Evolutionary conservation across 345 rosid genomes (phyloP).

Genomic region (Citrus australasica): DNA sequence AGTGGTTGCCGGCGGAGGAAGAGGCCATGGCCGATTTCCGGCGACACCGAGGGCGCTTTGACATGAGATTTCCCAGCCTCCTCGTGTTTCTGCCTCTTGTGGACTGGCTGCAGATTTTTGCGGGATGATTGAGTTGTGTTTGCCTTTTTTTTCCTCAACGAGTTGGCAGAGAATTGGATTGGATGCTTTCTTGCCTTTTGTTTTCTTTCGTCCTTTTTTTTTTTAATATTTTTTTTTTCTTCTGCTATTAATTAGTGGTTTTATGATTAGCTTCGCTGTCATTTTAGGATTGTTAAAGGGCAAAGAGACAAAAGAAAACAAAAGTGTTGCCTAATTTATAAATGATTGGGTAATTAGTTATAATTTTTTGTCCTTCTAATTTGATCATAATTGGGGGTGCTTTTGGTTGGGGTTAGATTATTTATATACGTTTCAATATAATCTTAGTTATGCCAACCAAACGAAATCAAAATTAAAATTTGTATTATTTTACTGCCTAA

Average conservation of each 20-base stretch:
- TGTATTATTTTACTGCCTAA: too few relatives aligned
- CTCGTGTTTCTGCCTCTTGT: background rate
- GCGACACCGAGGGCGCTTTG: conserved; percentile 27
- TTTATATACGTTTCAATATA: too few relatives aligned
- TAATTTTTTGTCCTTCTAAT: too few relatives aligned
- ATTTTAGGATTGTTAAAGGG: background rate
- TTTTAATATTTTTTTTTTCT: background rate
- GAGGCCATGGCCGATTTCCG: conserved; percentile 53
- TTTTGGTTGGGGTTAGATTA: too few relatives aligned
- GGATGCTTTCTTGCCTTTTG: background rate
- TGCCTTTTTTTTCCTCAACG: background rate
- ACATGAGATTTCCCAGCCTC: conserved; percentile 51
- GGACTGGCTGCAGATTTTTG: background rate
- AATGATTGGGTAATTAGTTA: too few relatives aligned
- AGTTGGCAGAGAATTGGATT: background rate
- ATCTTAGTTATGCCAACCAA: too few relatives aligned
- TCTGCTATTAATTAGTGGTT: background rate
- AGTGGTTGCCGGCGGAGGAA: conserved; percentile 21
- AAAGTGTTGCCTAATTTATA: too few relatives aligned
- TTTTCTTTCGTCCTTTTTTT: background rate
- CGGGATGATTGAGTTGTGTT: background rate
- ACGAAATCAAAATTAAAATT: too few relatives aligned
- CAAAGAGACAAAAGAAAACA: background rate
- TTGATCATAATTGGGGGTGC: too few relatives aligned
- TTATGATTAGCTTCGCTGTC: background rate